Conservation (phyloP, 768 basidiomycete genomes). For the Mycena filopes region DNA sequence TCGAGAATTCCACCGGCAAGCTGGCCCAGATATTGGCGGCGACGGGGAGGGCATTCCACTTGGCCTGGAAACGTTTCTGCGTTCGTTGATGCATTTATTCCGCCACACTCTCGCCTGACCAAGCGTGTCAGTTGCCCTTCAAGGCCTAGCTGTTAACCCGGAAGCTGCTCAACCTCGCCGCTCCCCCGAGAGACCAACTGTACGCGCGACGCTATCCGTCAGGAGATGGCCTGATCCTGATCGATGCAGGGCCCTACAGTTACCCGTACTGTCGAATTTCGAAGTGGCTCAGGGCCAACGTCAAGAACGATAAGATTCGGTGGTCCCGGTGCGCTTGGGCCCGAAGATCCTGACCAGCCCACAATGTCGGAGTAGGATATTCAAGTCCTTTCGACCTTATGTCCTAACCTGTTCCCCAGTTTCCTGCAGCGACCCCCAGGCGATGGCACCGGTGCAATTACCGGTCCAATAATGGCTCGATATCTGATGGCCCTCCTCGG, state of each 20-base stretch:
- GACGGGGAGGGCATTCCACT: slow-evolving; percentile 47
- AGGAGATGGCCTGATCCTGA: not conserved
- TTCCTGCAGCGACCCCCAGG: slow-evolving; percentile 47
- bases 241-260: slow-evolving; percentile 18
- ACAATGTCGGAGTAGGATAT: slow-evolving; percentile 65
- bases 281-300: slow-evolving; percentile 37
- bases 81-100: slow-evolving; percentile 46
- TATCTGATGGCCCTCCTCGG: slow-evolving; percentile 75
- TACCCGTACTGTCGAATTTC: slow-evolving; percentile 47
- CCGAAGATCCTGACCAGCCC: slow-evolving; percentile 44
- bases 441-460: slow-evolving; percentile 53
- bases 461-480: slow-evolving; percentile 74
- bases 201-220: not conserved
- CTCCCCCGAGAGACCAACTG: slow-evolving; percentile 7
- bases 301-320: slow-evolving; percentile 51
- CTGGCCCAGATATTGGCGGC: slow-evolving; percentile 41
- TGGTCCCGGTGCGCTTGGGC: slow-evolving; percentile 29
- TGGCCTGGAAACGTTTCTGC: slow-evolving; percentile 58
- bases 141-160: slow-evolving; percentile 34
- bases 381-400: not conserved
- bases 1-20: slow-evolving; percentile 64
- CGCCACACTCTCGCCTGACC: slow-evolving; percentile 9
- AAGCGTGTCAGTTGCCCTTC: slow-evolving; percentile 27
- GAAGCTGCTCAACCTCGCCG: slow-evolving; percentile 26
- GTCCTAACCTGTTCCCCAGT: slow-evolving; percentile 38